phyloP scores from a whole-genome alignment of 495 filamentous ascomycete species.

The Zalerion maritima region DNA sequence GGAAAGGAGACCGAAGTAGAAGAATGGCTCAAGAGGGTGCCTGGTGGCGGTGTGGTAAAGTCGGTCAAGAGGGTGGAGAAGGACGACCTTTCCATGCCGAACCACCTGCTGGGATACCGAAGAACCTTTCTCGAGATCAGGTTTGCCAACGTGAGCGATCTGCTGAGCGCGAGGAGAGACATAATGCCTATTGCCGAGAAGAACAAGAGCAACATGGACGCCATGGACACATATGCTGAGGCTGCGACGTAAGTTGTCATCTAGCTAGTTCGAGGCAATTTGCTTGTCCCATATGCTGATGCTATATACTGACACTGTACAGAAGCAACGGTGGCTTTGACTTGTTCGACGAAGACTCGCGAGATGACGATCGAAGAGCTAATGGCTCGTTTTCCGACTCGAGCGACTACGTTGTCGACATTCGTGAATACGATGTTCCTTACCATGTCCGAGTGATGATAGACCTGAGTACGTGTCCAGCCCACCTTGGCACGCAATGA shows the following conservation, averaged over 20 bases:
- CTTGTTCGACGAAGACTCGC: conserved; percentile 85
- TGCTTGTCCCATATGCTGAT: too few species aligned
- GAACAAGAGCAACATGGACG: conserved; percentile 85
- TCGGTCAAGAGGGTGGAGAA: conserved; percentile 63
- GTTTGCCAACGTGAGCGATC: conserved; percentile 75
- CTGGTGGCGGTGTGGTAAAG: conserved; percentile 76
- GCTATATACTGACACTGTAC: conserved; percentile 12
- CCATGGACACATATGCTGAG: conserved; percentile 97
- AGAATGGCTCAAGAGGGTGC: conserved; percentile 76
- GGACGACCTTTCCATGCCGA: conserved; percentile 91
- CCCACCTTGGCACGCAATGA: neutral
- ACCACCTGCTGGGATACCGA: conserved; percentile 85
- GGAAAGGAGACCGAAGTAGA: conserved; percentile 86
- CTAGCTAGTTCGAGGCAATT: neutral
- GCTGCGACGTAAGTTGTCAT: conserved; percentile 56
- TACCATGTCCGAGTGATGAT: conserved; percentile 99
- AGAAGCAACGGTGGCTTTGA: conserved; percentile 83
- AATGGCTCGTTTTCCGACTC: conserved; percentile 68
- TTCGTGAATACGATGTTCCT: conserved; percentile 96
- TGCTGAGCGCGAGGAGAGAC: conserved; percentile 66
- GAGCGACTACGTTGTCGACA: conserved; percentile 96
- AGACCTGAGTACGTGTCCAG: conserved; percentile 54
- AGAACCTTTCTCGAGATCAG: conserved; percentile 70
- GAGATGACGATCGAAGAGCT: conserved; percentile 70
- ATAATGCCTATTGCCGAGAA: conserved; percentile 89